Evolutionary conservation across 2,329 filamentous ascomycete genomes (phyloP).

Genomic region (Blastomyces emzantsi): DNA sequence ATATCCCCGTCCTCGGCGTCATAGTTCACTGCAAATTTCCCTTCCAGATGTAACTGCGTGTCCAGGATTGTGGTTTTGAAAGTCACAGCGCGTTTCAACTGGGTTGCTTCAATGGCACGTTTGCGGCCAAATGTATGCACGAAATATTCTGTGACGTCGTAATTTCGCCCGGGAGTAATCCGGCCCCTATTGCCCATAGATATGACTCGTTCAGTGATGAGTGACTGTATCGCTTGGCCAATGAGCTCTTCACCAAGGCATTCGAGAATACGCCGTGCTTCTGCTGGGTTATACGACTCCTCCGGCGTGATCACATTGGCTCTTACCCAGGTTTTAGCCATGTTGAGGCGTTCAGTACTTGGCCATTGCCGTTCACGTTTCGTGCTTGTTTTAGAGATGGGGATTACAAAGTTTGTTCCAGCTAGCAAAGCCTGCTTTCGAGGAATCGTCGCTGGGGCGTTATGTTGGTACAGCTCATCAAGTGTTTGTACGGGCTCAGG

Average conservation of each 20-base stretch:
- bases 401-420: constrained; percentile 29
- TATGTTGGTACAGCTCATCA: constrained; percentile 31
- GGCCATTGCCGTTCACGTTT: constrained; percentile 5
- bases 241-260: constrained; percentile 29
- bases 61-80: constrained; percentile 40
- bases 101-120: constrained; percentile 31
- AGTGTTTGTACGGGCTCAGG: constrained; percentile 26
- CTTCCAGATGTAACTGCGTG: constrained; percentile 25
- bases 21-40: constrained; percentile 27
- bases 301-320: constrained; percentile 40
- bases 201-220: constrained; percentile 35
- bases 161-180: constrained; percentile 35
- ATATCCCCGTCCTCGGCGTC: constrained; percentile 37
- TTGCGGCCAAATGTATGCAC: constrained; percentile 31
- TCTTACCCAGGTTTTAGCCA: constrained; percentile 41
- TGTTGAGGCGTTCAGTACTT: constrained; percentile 25
- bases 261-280: constrained; percentile 30
- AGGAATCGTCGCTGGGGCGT: constrained; percentile 24
- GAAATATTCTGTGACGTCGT: constrained; percentile 37
- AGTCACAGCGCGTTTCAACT: constrained; percentile 32
- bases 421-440: constrained; percentile 29
- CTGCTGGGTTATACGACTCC: constrained; percentile 31
- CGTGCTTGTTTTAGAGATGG: constrained; percentile 15
- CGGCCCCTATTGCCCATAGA: constrained; percentile 33
- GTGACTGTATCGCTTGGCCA: constrained; percentile 31